Evolutionary conservation across 2,329 filamentous ascomycete genomes (phyloP), one percentile per base, ranked within the genome.

Genomic region (Meredithiella fracta): DNA sequence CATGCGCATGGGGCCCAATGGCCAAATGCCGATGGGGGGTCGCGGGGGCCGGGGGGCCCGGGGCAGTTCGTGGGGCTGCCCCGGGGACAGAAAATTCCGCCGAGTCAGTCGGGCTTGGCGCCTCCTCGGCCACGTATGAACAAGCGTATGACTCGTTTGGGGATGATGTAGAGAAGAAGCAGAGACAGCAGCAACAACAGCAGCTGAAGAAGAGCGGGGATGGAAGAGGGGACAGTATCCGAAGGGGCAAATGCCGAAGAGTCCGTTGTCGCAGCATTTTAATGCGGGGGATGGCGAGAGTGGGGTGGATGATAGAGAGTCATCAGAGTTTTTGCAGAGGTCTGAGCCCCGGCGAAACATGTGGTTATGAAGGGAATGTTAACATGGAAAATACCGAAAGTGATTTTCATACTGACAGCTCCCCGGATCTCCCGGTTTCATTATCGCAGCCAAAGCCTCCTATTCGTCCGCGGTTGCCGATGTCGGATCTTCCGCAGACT

Each of bases 131-230:
- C 63, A 52, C 70, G 68, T 60, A 78, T 80, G 76, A 77, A 80
- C 68, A 80, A 80, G 70, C 73, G 78, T 61, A 79, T 76, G 71
- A 81, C 78, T 59, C 71, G 78, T 59, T 64, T 80, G 54, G 77
- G 77, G 58, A 78, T 78, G 73, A 77, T 79, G 69, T 72, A 64
- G 69, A 58, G 44, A 49, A 26, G 42, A 47, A 8, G 9, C 17
- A 47, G 42, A 15, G 1, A 23, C 23, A 9, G 22, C 17, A 49
- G 22, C 8, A 7, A n/a, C 11, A 49, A 11, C 9, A 3, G 20
- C 11, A 25, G 17, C 15, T 8, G 22, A 7, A 29, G 25, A 20
- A 38, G 31, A 23, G 29, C 15, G 3, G 29, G 20, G 31, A 31
- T 11, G 50, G 50, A 25, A 23, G 50, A 23, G 11, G 22, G n/a